These are phyloP conservation scores for Lathyrus sativus DNA, from an alignment of 306 rosid genomes.

Conservation along the genomic window DNA sequence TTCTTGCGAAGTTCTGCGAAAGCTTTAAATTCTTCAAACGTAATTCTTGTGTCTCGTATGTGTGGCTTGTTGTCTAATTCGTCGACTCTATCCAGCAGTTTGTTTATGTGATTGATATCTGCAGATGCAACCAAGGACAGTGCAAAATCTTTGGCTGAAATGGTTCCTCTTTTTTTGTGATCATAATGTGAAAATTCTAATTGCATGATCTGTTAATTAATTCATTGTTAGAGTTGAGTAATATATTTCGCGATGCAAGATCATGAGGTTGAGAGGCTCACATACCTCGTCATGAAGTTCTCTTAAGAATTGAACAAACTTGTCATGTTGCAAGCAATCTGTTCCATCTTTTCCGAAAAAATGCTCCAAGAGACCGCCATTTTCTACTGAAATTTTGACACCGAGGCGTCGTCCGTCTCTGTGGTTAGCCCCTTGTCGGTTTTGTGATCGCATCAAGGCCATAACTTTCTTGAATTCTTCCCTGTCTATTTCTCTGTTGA, in stretches of 20 bases:
- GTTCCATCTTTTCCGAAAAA: conserved; percentile 77
- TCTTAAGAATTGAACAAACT: conserved; percentile 66
- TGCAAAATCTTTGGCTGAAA: conserved; percentile 77
- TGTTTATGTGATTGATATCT: conserved; percentile 63
- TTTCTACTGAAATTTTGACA: conserved; percentile 50
- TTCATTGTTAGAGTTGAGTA: neutral
- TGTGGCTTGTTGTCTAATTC: conserved; percentile 42
- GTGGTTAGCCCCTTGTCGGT: conserved; percentile 61
- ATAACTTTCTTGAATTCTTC: conserved; percentile 78
- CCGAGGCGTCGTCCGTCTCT: conserved; percentile 54
- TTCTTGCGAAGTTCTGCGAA: conserved; percentile 64
- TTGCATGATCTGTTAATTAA: conserved; percentile 56
- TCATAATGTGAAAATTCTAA: conserved; percentile 82
- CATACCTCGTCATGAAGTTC: conserved; percentile 70
- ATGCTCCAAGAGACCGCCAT: conserved; percentile 68
- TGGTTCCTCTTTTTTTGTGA: conserved; percentile 53
- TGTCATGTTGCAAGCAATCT: conserved; percentile 53
- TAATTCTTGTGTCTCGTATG: conserved; percentile 45
- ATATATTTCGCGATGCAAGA: neutral
- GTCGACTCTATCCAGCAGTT: conserved; percentile 62
- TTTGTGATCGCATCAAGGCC: conserved; percentile 71
- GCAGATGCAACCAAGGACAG: conserved; percentile 85
- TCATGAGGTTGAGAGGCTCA: neutral
- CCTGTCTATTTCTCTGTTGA: conserved; percentile 62
- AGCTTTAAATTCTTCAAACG: conserved; percentile 66